Evolutionary conservation across 192 early-diverging fungal genomes (phyloP).

Genomic region (Phycomyces blakesleeanus): DNA sequence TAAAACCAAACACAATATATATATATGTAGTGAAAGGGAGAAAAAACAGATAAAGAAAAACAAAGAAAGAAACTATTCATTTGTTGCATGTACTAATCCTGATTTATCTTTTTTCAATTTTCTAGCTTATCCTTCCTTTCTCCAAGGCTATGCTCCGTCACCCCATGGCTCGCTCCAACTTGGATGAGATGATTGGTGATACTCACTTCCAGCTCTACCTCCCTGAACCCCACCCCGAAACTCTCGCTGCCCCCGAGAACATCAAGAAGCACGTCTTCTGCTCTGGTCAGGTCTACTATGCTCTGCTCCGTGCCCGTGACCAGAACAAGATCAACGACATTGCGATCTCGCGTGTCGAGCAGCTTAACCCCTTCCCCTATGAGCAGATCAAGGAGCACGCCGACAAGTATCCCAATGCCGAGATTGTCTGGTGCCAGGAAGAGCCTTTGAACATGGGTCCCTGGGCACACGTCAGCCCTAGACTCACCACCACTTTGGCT

Average conservation of each 20-base stretch:
- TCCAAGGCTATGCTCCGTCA: slow-evolving; percentile 93
- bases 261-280: slow-evolving; percentile 94
- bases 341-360: slow-evolving; percentile 92
- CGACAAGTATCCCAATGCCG: slow-evolving; percentile 89
- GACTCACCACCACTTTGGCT: slow-evolving; percentile 77
- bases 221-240: slow-evolving; percentile 84
- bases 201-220: slow-evolving; percentile 90
- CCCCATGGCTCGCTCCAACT: slow-evolving; percentile 82
- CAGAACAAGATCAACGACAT: slow-evolving; percentile 87
- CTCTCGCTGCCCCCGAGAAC: slow-evolving; percentile 74
- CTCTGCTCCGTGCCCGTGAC: slow-evolving; percentile 80
- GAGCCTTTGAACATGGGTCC: slow-evolving; percentile 93
- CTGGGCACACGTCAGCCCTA: slow-evolving; percentile 85
- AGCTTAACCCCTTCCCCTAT: slow-evolving; percentile 95
- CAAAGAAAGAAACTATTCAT: not conserved
- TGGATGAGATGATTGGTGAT: slow-evolving; percentile 76
- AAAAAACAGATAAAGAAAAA: not conserved
- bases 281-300: slow-evolving; percentile 97
- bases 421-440: slow-evolving; percentile 94
- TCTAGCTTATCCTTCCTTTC: slow-evolving; percentile 56
- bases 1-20: too few relatives aligned
- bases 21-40: not conserved
- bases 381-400: slow-evolving; percentile 79
- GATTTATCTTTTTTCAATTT: not conserved
- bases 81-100: not conserved